Base-by-base conservation (phyloP, 441 rosid genomes). In the Flueggea neowawraea region DNA sequence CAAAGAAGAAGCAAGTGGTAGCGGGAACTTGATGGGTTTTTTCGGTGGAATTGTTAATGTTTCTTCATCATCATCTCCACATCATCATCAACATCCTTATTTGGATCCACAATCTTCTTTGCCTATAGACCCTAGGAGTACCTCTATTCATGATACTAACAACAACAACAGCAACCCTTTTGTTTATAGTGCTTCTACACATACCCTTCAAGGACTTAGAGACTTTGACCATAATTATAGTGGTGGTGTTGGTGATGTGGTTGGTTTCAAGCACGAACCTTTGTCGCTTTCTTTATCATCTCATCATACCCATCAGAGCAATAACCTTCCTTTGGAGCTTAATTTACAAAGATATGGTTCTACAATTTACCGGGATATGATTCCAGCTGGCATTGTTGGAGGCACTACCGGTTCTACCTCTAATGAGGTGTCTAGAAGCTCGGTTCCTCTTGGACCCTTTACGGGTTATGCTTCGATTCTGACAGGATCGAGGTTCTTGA, bases 391-490 rank as follows among this genome's bases (percentile, higher is more conserved):
- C 63, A 62, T 73, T 58, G 71, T 78, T 39, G 80, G 66, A 33
- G 73, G 73, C 16, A 12, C 47, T 7, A 57, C 69, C 33, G 75
- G 69, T 28, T 70, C 79, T 10, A 68, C 71, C 62, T 67, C 83
- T 12, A 73, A 68, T 57, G 94, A 81, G 65, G 78, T 61, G n/a
- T 72, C 73, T 45, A 73, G 82, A 69, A 65, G 72, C 74, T 67
- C 73, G 44, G 78, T 49, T 12, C 90, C 82, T 52, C 74, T 84
- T 2, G 90, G 94, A 0, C 93, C 96, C 0, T 94, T 88, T 62
- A 87, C 95, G 1, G 98, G 96, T 1, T 89, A 94, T 58, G 87
- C 95, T 60, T 87, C 93, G 59, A 76, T 94, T 60, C 69, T 94
- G 59, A 84, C 82, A 60, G 93, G 85, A 49, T 90, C 98, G 5